Evolutionary conservation across 1,284 basidiomycete species (phyloP).

Genomic region (Boletus nobilissimus): DNA sequence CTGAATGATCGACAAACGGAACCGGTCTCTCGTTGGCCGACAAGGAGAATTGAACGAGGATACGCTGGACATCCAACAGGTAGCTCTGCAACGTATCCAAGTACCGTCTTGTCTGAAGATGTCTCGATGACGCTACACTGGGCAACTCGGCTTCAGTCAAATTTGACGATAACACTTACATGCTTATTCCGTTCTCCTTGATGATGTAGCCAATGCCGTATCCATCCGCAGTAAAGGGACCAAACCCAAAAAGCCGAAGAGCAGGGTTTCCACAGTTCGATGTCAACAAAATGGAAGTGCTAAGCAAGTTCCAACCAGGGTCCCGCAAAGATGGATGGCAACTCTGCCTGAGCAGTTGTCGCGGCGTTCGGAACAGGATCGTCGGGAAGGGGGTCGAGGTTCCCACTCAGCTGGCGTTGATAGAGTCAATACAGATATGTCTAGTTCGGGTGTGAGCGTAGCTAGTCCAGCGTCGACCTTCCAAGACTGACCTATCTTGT

Average conservation of each 20-base stretch:
- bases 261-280: constrained; percentile 98
- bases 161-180: constrained; percentile 61
- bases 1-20: constrained; percentile 86
- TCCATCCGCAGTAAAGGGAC: constrained; percentile 90
- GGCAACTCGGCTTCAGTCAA: too few relatives aligned
- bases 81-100: constrained; percentile 88
- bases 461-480: neutral
- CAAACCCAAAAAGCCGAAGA: constrained; percentile 89
- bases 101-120: constrained; percentile 92
- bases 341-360: constrained; percentile 42
- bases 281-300: constrained; percentile 88
- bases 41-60: constrained; percentile 81
- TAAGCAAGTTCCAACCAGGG: constrained; percentile 82
- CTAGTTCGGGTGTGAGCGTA: constrained; percentile 49
- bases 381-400: constrained; percentile 55
- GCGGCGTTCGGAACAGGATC: constrained; percentile 50
- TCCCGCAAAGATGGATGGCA: constrained; percentile 92
- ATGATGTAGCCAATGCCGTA: constrained; percentile 98
- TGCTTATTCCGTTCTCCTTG: constrained; percentile 91
- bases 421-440: constrained; percentile 87
- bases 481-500: constrained; percentile 78
- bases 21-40: constrained; percentile 85
- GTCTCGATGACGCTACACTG: constrained; percentile 94
- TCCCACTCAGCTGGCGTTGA: constrained; percentile 72
- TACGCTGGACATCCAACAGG: constrained; percentile 80